Percentiles rank a stretch among this genome's conserved stretches.
These are phyloP conservation scores for Leccinum variabile DNA, from an alignment of 1,284 basidiomycete genomes.

Conservation along the genomic window DNA sequence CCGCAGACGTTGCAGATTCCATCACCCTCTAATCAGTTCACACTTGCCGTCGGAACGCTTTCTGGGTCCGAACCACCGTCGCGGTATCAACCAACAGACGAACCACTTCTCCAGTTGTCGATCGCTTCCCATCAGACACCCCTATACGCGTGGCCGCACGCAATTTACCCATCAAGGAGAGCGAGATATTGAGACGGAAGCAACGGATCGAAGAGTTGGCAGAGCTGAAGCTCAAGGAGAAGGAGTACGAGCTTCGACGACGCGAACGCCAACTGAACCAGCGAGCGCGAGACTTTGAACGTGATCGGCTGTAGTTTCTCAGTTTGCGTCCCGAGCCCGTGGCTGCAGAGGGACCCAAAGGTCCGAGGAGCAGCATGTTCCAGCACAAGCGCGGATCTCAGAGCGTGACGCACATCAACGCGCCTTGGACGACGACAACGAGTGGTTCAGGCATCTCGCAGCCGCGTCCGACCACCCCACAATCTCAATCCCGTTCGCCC, in stretches of 20 bases:
- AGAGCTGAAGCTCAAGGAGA: constrained; percentile 52
- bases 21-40: no score
- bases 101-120: constrained; percentile 37
- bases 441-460: constrained; percentile 17
- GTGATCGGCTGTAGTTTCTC: constrained; percentile 46
- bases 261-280: constrained; percentile 61
- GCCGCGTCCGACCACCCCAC: constrained; percentile 20
- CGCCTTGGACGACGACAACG: constrained; percentile 35
- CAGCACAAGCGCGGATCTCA: constrained; percentile 40
- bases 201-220: constrained; percentile 51
- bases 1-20: no score
- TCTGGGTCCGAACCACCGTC: constrained; percentile 33
- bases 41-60: no score
- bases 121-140: constrained; percentile 26
- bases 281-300: constrained; percentile 53
- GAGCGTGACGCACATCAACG: constrained; percentile 47
- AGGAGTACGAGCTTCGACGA: constrained; percentile 52
- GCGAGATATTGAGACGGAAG: constrained; percentile 39
- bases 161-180: constrained; percentile 33
- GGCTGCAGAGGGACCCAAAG: constrained; percentile 27
- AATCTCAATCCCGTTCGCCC: constrained; percentile 16
- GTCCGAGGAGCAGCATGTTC: constrained; percentile 28
- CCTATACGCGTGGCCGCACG: constrained; percentile 27
- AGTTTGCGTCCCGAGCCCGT: constrained; percentile 30
- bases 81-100: constrained; percentile 52